Evolutionary conservation across 179 eudicot species (phyloP), one percentile per base, ranked within the genome.

Genomic region (Silene noctiflora): DNA sequence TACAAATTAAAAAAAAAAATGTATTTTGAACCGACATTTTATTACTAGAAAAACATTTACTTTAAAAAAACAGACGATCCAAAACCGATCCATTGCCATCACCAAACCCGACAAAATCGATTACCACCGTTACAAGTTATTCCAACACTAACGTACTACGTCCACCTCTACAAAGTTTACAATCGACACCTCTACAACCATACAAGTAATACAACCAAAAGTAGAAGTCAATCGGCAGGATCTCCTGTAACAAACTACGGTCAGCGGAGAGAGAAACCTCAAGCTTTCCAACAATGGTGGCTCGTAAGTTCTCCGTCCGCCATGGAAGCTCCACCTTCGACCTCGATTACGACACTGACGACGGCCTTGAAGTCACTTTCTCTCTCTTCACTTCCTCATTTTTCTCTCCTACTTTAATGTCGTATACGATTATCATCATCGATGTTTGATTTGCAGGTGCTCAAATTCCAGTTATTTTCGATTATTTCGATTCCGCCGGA

Each of bases 401-500:
- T 24, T n/a, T 8, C 4, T 2, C 25, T 17, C 42, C 10, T 59
- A 29, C 25, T 22, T 42, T 60, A 21, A 20, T 12, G 2, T 1
- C 3, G 25, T 24, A n/a, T 19, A 9, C 60, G 3, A 13, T 69
- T 31, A 3, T 35, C 59, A 2, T 27, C 73, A 14, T 76, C 16
- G 51, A 44, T 44, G 13, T 16, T 71, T 62, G 42, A 11, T 77
- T 75, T 85, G 13, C 86, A 93, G 98, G 97, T 93, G 22, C 83
- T 94, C 78, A 85, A 87, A 79, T 90, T 88, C 84, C 98, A 94
- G 81, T 81, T 94, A 21, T 94, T 88, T 82, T 94, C 98, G 20
- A 87, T 94, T 79, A 92, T 96, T 21, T 89, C 94, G 24, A 77
- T 94, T 21, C 94, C 89, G 44, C 98, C 98, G 4, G 98, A 94